Conservation (phyloP, 345 rosid species). For the Limnanthes douglasii region DNA sequence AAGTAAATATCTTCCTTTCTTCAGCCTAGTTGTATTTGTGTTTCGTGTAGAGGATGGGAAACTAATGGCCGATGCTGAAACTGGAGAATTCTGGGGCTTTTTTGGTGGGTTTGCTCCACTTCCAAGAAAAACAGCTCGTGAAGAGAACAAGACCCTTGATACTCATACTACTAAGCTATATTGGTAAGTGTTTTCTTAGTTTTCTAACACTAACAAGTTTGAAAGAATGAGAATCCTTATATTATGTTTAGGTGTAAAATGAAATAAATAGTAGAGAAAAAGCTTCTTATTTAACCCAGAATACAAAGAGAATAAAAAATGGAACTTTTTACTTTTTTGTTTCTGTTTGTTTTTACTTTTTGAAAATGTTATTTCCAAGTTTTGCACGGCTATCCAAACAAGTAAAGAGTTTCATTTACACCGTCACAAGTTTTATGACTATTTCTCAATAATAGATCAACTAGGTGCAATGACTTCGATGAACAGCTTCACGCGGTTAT, state of each 20-base stretch:
- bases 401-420: no score
- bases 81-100: constrained; percentile 94
- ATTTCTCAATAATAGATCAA: neutral
- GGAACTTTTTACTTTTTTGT: no score
- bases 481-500: constrained; percentile 1
- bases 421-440: neutral
- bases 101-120: constrained; percentile 99
- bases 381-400: no score
- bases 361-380: neutral
- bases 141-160: constrained; percentile 30
- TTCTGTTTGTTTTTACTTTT: neutral
- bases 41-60: constrained; percentile 72
- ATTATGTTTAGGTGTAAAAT: no score
- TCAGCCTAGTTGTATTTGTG: constrained; percentile 8
- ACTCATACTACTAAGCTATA: constrained; percentile 41
- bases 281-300: constrained; percentile 1
- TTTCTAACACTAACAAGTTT: neutral
- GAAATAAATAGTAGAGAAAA: no score
- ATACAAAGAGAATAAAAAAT: neutral
- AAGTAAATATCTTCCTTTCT: constrained; percentile 1
- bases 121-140: constrained; percentile 51
- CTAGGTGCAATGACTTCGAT: neutral
- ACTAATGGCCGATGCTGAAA: constrained; percentile 97
- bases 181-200: constrained; percentile 25
- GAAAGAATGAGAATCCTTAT: neutral